phyloP scores from a whole-genome alignment of 2,329 filamentous ascomycete species.

The Scolecobasidium constrictum region DNA sequence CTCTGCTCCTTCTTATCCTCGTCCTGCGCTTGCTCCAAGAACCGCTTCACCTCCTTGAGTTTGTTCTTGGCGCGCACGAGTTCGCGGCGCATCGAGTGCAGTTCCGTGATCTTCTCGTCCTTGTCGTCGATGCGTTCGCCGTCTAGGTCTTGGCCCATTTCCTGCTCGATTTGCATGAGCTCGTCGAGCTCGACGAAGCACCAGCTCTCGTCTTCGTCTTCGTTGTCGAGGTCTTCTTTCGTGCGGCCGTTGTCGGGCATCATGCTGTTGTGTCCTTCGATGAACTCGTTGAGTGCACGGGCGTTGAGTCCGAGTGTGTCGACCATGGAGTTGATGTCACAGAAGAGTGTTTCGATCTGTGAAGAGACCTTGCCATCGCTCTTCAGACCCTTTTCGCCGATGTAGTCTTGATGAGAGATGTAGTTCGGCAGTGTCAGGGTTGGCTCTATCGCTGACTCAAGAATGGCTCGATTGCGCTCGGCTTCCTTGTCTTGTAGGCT shows the following conservation, averaged over 20 bases:
- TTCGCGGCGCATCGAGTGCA: slow-evolving; percentile 48
- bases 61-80: slow-evolving; percentile 29
- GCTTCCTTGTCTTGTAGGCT: slow-evolving; percentile 56
- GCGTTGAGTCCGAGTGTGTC: slow-evolving; percentile 84
- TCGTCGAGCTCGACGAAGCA: slow-evolving; percentile 65
- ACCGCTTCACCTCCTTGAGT: slow-evolving; percentile 66
- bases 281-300: slow-evolving; percentile 48
- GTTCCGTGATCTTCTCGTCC: slow-evolving; percentile 51
- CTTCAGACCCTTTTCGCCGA: slow-evolving; percentile 17
- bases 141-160: slow-evolving; percentile 55
- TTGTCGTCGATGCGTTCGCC: slow-evolving; percentile 59
- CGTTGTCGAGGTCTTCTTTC: slow-evolving; percentile 55
- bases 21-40: slow-evolving; percentile 60
- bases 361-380: slow-evolving; percentile 20
- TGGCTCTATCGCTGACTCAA: slow-evolving; percentile 51
- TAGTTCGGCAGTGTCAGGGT: slow-evolving; percentile 56
- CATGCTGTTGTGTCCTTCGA: slow-evolving; percentile 53
- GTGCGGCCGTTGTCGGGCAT: slow-evolving; percentile 43
- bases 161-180: slow-evolving; percentile 44
- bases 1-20: slow-evolving; percentile 54
- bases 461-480: slow-evolving; percentile 52
- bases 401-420: slow-evolving; percentile 43
- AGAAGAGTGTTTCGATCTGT: slow-evolving; percentile 47
- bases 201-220: slow-evolving; percentile 58
- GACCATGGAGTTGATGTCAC: slow-evolving; percentile 88